Conservation (phyloP, 192 early-diverging fungal species). For the Pilobolus umbonatus region DNA sequence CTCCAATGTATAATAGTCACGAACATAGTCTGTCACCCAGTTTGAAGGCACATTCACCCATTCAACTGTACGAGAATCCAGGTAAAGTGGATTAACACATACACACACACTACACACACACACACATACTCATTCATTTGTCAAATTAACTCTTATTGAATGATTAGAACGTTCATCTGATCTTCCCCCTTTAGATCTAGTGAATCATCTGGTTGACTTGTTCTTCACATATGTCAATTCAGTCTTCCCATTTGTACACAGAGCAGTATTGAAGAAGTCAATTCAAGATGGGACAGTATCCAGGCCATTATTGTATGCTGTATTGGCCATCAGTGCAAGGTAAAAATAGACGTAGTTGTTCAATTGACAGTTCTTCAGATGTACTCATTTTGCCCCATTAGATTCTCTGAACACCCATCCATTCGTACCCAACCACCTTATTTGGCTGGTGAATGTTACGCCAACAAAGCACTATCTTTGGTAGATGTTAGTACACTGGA, state of each 20-base stretch:
- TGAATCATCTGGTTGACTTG: conserved; percentile 38
- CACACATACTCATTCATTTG: neutral
- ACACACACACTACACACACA: too few relatives aligned
- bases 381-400: neutral
- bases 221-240: conserved; percentile 46
- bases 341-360: neutral
- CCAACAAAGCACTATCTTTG: conserved; percentile 33
- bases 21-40: neutral
- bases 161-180: conserved; percentile 11
- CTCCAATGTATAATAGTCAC: conserved; percentile 1
- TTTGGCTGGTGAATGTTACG: conserved; percentile 45
- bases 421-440: conserved; percentile 41
- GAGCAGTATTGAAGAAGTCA: conserved; percentile 36
- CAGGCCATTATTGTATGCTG: conserved; percentile 37
- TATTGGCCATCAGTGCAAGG: conserved; percentile 45
- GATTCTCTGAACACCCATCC: conserved; percentile 39
- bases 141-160: neutral
- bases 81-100: neutral
- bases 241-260: conserved; percentile 44
- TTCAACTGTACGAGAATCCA: conserved; percentile 9
- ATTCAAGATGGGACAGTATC: conserved; percentile 42
- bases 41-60: neutral
- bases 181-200: conserved; percentile 39
- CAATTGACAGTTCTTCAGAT: too few relatives aligned
- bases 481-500: conserved; percentile 34